Evolutionary conservation across 495 filamentous ascomycete genomes (phyloP).

Genomic region (Friedmanniomyces endolithicus): DNA sequence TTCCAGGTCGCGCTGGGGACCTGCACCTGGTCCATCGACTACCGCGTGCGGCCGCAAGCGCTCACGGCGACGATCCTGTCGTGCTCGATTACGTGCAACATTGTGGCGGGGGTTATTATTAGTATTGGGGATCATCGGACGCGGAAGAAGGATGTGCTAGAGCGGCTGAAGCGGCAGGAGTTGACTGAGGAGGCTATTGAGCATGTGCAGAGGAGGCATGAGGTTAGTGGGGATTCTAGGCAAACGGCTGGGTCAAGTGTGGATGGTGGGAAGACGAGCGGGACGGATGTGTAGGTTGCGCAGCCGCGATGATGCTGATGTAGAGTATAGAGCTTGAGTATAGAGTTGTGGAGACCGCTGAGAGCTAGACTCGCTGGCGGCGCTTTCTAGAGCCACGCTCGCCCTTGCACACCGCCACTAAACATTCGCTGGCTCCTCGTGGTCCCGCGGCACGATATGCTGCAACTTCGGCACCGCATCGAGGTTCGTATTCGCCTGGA

Average conservation of each 20-base stretch:
- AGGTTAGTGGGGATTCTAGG: neutral
- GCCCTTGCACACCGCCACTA: neutral
- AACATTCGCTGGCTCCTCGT: neutral
- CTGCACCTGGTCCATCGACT: slow-evolving; percentile 60
- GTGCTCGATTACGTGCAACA: slow-evolving; percentile 61
- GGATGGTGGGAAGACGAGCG: neutral
- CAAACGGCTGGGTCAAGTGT: neutral
- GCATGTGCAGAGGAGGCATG: slow-evolving; percentile 21
- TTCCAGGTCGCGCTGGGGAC: slow-evolving; percentile 65
- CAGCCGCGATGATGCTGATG: neutral
- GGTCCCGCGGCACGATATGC: neutral
- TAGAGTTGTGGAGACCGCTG: neutral
- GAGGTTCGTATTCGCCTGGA: neutral
- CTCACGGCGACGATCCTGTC: slow-evolving; percentile 68
- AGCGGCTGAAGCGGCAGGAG: slow-evolving; percentile 58
- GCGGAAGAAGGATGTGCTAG: slow-evolving; percentile 70
- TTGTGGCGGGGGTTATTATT: slow-evolving; percentile 58
- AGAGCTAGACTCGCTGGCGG: neutral
- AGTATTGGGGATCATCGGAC: slow-evolving; percentile 56
- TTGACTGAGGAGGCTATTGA: slow-evolving; percentile 61
- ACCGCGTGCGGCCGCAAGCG: slow-evolving; percentile 49
- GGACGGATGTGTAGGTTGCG: neutral
- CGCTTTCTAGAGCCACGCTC: too few relatives aligned
- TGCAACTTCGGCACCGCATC: slow-evolving; percentile 6
- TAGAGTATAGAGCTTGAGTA: neutral